Conservation (phyloP, 177 flowering plant genomes). For the Vitis hybrid region DNA sequence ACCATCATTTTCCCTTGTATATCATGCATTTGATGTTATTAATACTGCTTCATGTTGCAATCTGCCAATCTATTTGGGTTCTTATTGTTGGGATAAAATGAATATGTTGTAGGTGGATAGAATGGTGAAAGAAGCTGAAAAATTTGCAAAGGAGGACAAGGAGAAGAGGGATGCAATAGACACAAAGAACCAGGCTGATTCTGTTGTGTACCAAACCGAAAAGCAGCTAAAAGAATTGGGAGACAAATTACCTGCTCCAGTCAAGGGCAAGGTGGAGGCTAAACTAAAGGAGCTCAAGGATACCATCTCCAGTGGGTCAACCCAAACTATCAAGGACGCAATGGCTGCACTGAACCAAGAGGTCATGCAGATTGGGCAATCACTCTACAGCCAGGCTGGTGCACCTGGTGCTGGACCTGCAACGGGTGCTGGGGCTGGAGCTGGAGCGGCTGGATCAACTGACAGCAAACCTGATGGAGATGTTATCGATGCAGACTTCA, state of each 20-base stretch:
- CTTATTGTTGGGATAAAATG: background rate
- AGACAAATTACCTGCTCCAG: slow-evolving; percentile 77
- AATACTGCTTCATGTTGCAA: background rate
- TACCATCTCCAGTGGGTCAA: slow-evolving; percentile 64
- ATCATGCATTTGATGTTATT: no score
- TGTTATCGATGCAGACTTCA: slow-evolving; percentile 93
- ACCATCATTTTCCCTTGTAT: no score
- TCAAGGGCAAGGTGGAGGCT: slow-evolving; percentile 80
- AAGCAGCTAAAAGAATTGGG: slow-evolving; percentile 92
- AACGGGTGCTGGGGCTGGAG: slow-evolving; percentile 44
- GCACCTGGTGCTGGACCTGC: slow-evolving; percentile 54
- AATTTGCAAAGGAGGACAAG: slow-evolving; percentile 86
- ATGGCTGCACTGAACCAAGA: slow-evolving; percentile 90
- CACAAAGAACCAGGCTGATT: slow-evolving; percentile 93
- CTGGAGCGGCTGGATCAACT: slow-evolving; percentile 35
- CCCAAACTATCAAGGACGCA: slow-evolving; percentile 78
- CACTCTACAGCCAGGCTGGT: slow-evolving; percentile 89
- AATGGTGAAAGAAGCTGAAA: slow-evolving; percentile 89
- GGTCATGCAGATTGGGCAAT: slow-evolving; percentile 94
- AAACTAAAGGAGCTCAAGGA: slow-evolving; percentile 78
- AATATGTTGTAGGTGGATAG: slow-evolving; percentile 56
- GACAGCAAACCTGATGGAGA: slow-evolving; percentile 62
- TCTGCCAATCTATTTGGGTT: background rate
- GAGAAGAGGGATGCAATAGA: slow-evolving; percentile 94
- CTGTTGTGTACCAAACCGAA: slow-evolving; percentile 87